Evolutionary conservation across 768 basidiomycete genomes (phyloP).

Genomic region (Hirschioporus abietinus): DNA sequence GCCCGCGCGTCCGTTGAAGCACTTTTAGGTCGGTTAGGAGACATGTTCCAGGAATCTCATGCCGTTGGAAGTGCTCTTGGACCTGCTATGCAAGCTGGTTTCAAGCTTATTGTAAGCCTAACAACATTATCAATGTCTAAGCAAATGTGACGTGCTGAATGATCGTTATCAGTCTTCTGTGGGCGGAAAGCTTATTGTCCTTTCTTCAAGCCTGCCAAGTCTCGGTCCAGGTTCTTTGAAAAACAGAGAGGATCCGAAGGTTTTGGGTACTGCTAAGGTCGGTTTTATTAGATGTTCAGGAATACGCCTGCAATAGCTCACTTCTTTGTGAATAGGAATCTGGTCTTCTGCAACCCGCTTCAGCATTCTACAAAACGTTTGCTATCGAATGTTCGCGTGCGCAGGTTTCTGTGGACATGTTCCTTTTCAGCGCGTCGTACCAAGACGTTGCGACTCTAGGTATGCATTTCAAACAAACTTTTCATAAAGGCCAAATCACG

Average conservation of each 20-base stretch:
- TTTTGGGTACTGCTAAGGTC: conserved; percentile 92
- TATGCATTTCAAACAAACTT: conserved; percentile 27
- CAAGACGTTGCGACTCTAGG: conserved; percentile 94
- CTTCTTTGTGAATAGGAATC: conserved; percentile 62
- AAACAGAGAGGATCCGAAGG: conserved; percentile 93
- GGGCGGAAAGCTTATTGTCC: conserved; percentile 88
- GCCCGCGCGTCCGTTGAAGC: conserved; percentile 72
- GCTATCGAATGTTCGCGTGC: conserved; percentile 97
- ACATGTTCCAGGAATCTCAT: conserved; percentile 98
- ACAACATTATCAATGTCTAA: background rate
- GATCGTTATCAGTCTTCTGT: conserved; percentile 60
- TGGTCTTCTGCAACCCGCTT: conserved; percentile 85
- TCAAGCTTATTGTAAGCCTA: conserved; percentile 78
- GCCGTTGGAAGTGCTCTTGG: conserved; percentile 92
- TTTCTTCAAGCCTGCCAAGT: conserved; percentile 83
- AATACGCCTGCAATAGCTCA: conserved; percentile 1
- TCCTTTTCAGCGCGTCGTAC: conserved; percentile 90
- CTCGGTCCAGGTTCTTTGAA: conserved; percentile 89
- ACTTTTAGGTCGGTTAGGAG: conserved; percentile 77
- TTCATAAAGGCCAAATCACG: conserved; percentile 6
- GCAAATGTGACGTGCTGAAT: background rate
- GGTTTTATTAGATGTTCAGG: background rate
- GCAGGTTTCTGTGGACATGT: conserved; percentile 99
- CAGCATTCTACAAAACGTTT: conserved; percentile 96
- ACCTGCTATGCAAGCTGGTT: conserved; percentile 91